Evolutionary conservation across 352 stramenopile species (phyloP), one percentile per base, ranked within the genome.

Genomic region (Globisporangium apiculatum): DNA sequence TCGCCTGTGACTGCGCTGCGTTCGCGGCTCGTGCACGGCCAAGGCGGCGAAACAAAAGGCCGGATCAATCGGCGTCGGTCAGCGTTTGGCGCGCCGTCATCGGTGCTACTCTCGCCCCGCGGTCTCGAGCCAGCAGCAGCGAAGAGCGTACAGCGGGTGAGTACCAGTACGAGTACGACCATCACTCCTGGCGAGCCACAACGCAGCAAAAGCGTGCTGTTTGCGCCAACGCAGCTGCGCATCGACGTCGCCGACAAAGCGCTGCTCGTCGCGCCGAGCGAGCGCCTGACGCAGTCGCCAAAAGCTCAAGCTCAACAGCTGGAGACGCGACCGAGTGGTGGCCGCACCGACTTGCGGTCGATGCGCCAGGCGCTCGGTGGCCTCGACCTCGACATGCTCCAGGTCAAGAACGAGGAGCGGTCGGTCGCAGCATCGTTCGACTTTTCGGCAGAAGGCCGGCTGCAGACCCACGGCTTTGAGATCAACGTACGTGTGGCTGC

Each of bases 391-490:
- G 76, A 91, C 61, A 86, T 89, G 57, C 48, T 67, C 14, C 69
- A 86, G 50, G 67, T 88, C 0, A 85, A 84, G 58, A 75, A 72
- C 48, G 79, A 89, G 38, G 75, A 81, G 42, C 76, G 74, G 38
- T 66, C 68, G 0, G 67, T 91, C 10, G 76, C 75, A 24, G 79
- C 80, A 7, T 91, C 80, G 0, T 93, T 91, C 67, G 83, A 93
- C 58, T 93, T 93, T 47, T 88, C 83, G 5, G 81, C 80, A 0
- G 81, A 83, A 37, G 83, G 83, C 3, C 57, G 79, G 45, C 60
- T 93, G 18, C 80, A 93, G 55, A 91, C 83, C 2, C 83, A 93
- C 63, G 83, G 83, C 48, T 93, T 93, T 51, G 83, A 93, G 66
- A 93, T 93, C 65, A 81, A 89, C 57, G 83, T 91, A 66, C 56